Evolutionary conservation across 345 rosid genomes (phyloP).

Genomic region (Rubroshorea leprosula): DNA sequence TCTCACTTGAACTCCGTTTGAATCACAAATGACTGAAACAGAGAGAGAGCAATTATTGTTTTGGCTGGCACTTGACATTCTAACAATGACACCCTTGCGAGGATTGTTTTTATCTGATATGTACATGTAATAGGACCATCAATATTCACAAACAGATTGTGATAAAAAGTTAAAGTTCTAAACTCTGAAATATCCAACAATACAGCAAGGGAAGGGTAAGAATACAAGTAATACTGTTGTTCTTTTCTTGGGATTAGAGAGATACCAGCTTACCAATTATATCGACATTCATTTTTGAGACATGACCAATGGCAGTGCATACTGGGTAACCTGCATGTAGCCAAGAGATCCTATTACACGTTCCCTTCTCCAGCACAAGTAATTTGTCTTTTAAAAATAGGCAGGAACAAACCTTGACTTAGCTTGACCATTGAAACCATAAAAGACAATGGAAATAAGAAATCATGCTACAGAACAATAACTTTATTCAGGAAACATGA

Average conservation of each 20-base stretch:
- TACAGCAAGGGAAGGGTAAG: neutral
- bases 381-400: conserved; percentile 6
- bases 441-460: too few species aligned
- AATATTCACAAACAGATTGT: conserved; percentile 11
- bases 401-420: neutral
- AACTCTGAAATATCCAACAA: neutral
- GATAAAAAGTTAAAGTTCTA: neutral
- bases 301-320: conserved; percentile 63
- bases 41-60: conserved; percentile 67
- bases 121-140: conserved; percentile 19
- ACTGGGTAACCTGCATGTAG: conserved; percentile 73
- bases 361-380: neutral
- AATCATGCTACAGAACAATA: too few species aligned
- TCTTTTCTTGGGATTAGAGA: neutral
- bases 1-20: conserved; percentile 58
- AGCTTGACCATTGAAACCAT: too few species aligned
- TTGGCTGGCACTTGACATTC: conserved; percentile 43
- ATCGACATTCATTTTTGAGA: conserved; percentile 39
- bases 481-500: too few species aligned
- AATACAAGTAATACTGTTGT: neutral
- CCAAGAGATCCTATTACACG: conserved; percentile 17
- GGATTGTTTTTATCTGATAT: conserved; percentile 67
- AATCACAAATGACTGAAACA: conserved; percentile 70
- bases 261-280: conserved; percentile 48
- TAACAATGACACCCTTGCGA: conserved; percentile 68